Base-by-base conservation (phyloP, 2,329 filamentous ascomycete genomes). In the Tolypocladium tropicale region DNA sequence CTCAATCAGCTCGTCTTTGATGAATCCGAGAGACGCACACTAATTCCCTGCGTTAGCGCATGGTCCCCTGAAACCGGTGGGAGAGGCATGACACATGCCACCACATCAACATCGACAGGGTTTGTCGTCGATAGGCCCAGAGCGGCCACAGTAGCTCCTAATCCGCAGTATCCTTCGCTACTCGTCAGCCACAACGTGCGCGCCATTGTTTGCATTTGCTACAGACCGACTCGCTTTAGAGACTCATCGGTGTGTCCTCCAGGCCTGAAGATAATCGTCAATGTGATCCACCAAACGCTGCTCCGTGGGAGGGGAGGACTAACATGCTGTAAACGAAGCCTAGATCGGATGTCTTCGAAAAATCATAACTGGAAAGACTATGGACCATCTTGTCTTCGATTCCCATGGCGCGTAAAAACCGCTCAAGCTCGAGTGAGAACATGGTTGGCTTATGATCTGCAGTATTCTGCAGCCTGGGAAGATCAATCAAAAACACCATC, bases 401-500 rank as follows among this genome's bases (percentile, higher is more conserved):
- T 0, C 80, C 81, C 64, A 86, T 83, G 10, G 85, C 85, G 56
- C 75, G 72, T 3, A 95, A 73, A 64, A 94, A 96, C 64, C 83
- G 80, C 25, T 80, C 69, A 30, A 96, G 74, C 43, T 93, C 87
- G 57, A 82, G 78, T 23, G 82, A 82, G 67, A 96, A 96, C 34
- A 55, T 56, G 37, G 65, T 73, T 69, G 61, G 71, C 57, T 62
- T 70, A 59, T 59, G 61, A 28, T 61, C 55, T 53, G 61, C 62
- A n/a, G 65, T 62, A 41, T 66, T 64, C n/a, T 72, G 63, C 28
- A 83, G 69, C 43, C 81, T 78, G 6, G 94, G 93, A 10, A 97
- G 80, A 67, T 99, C 94, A 61, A 99, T 92, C n/a, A 97, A 67
- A 67, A 96, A 97, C 9, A 92, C 83, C 63, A 85, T 86, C 85